These are phyloP conservation scores for Lophium mytilinum DNA, from an alignment of 495 filamentous ascomycete genomes.

Conservation along the genomic window DNA sequence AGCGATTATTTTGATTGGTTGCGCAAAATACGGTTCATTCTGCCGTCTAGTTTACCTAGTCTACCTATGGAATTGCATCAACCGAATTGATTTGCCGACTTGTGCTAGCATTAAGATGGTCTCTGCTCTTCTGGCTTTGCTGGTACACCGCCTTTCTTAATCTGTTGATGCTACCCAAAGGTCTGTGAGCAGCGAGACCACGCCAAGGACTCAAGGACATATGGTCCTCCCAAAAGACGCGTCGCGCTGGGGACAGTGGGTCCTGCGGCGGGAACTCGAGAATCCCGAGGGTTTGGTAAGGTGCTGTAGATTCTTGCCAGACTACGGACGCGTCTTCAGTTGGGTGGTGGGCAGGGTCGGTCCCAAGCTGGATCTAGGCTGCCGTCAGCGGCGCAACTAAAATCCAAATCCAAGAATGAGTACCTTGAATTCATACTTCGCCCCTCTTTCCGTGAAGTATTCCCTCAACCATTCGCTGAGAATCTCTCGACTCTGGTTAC, in stretches of 20 bases:
- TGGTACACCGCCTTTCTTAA: constrained; percentile 8
- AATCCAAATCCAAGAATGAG: not conserved
- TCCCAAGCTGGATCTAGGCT: constrained; percentile 12
- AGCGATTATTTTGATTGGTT: not conserved
- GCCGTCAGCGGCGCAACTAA: not conserved
- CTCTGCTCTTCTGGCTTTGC: constrained; percentile 4
- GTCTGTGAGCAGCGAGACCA: constrained; percentile 7
- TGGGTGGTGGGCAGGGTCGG: constrained; percentile 10
- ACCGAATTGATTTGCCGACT: not conserved
- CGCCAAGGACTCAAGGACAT: constrained; percentile 7
- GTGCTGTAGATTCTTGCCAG: constrained; percentile 16
- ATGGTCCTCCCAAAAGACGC: constrained; percentile 17
- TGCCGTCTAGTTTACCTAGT: not conserved
- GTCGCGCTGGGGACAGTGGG: not conserved
- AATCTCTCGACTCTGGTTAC: not conserved
- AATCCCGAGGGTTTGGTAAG: constrained; percentile 12
- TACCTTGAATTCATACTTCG: not conserved
- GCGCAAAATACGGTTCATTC: not conserved
- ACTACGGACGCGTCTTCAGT: constrained; percentile 11
- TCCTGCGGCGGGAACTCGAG: constrained; percentile 9
- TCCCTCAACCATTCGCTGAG: not conserved
- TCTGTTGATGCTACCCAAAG: constrained; percentile 14
- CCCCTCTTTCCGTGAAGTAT: not conserved
- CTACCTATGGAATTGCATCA: not conserved
- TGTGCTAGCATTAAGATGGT: not conserved